phyloP scores from a whole-genome alignment of 1,284 basidiomycete species.

The Chalciporus sp. region DNA sequence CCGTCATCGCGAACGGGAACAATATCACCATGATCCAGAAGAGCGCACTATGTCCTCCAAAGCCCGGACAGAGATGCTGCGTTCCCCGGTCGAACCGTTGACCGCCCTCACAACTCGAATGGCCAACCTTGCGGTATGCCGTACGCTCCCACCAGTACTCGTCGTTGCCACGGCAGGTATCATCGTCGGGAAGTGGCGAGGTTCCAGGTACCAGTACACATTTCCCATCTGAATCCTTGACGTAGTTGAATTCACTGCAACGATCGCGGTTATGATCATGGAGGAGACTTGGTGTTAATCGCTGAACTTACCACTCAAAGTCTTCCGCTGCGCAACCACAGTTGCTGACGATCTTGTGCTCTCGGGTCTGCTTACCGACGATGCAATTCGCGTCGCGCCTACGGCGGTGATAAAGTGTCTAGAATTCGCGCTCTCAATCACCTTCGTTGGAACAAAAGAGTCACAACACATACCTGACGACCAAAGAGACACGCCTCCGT shows the following conservation, averaged over 20 bases:
- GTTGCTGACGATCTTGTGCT: conserved; percentile 60
- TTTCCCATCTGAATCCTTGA: conserved; percentile 64
- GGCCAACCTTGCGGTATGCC: conserved; percentile 84
- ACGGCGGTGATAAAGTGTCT: conserved; percentile 89
- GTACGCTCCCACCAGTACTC: conserved; percentile 92
- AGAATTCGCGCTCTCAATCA: conserved; percentile 3
- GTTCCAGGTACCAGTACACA: conserved; percentile 80
- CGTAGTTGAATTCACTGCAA: conserved; percentile 86
- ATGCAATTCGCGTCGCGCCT: conserved; percentile 80
- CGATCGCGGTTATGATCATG: neutral
- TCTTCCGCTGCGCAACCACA: conserved; percentile 76
- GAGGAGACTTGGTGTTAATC: neutral
- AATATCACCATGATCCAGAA: conserved; percentile 85
- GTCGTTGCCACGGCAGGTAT: conserved; percentile 63
- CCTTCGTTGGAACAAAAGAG: neutral
- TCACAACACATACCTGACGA: conserved; percentile 57
- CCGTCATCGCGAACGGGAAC: conserved; percentile 75
- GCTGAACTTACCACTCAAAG: conserved; percentile 84
- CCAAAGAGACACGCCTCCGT: conserved; percentile 81
- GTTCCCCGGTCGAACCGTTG: conserved; percentile 70
- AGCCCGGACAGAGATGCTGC: conserved; percentile 77
- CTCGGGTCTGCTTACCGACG: conserved; percentile 71
- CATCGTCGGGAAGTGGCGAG: conserved; percentile 57
- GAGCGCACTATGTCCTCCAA: conserved; percentile 66
- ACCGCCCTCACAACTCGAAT: conserved; percentile 83